Evolutionary conservation across 2,329 filamentous ascomycete species (phyloP).

Genomic region (Pseudocercospora cruenta): DNA sequence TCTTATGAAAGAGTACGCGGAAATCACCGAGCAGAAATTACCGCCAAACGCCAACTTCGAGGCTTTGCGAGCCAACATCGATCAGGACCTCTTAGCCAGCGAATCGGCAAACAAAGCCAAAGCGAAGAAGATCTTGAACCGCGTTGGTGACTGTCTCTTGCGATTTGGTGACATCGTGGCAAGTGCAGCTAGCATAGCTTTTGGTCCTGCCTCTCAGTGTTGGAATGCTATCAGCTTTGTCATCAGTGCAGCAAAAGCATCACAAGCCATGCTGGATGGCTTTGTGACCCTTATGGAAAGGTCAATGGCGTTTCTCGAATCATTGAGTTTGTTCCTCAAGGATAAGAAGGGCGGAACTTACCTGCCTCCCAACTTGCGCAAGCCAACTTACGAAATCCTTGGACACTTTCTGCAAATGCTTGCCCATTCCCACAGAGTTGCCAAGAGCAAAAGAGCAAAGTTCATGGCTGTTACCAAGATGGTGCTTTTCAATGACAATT

Average conservation of each 20-base stretch:
- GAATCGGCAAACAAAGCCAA: neutral
- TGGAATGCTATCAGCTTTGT: conserved; percentile 19
- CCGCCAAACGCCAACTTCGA: too few species aligned
- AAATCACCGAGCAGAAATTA: neutral
- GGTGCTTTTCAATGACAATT: too few species aligned
- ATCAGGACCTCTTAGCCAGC: too few species aligned
- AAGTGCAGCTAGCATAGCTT: conserved; percentile 13
- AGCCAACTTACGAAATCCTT: neutral
- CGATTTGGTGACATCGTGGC: conserved; percentile 11
- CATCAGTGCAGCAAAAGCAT: conserved; percentile 6
- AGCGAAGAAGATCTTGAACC: conserved; percentile 13
- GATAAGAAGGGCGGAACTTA: neutral
- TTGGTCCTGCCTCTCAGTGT: conserved; percentile 13
- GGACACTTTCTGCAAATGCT: neutral
- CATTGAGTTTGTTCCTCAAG: conserved; percentile 10
- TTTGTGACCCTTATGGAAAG: neutral
- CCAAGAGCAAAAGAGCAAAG: too few species aligned
- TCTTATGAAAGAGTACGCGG: too few species aligned
- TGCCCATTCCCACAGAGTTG: too few species aligned
- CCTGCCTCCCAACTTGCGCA: neutral
- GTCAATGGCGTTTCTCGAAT: conserved; percentile 12
- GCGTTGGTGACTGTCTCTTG: conserved; percentile 5
- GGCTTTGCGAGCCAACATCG: too few species aligned
- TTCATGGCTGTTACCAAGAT: too few species aligned
- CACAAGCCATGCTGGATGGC: neutral